Percentiles rank a stretch among this genome's conserved stretches.
Conservation (phyloP, 2,329 filamentous ascomycete genomes). For the Pyricularia sp. region DNA sequence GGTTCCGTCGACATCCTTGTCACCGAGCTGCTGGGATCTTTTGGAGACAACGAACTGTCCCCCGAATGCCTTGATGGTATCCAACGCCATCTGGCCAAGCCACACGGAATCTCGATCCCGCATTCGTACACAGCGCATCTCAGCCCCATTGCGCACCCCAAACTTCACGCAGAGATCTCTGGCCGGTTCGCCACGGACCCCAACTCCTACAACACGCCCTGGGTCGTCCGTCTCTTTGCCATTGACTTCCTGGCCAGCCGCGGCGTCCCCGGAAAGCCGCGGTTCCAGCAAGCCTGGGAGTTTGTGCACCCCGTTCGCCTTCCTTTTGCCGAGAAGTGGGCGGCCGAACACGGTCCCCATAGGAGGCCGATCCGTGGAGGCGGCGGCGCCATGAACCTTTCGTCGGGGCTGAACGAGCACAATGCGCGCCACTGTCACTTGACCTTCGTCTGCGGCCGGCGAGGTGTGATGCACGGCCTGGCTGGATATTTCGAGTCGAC, state of each 20-base stretch:
- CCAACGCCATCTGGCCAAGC: constrained; percentile 71
- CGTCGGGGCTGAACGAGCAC: constrained; percentile 81
- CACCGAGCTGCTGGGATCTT: constrained; percentile 89
- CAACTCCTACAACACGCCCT: constrained; percentile 79
- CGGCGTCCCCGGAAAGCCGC: constrained; percentile 42
- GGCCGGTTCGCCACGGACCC: constrained; percentile 51
- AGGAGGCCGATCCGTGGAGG: constrained; percentile 53
- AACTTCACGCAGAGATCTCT: constrained; percentile 72
- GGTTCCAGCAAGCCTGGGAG: constrained; percentile 72
- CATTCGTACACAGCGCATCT: constrained; percentile 88
- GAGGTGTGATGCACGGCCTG: constrained; percentile 82
- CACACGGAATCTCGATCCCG: constrained; percentile 86
- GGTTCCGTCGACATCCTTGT: constrained; percentile 79
- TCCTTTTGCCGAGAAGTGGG: constrained; percentile 16
- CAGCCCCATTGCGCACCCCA: constrained; percentile 83
- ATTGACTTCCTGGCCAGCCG: constrained; percentile 73
- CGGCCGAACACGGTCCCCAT: constrained; percentile 44
- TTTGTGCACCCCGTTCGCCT: constrained; percentile 66
- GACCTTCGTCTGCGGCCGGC: constrained; percentile 66
- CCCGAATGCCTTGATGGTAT: constrained; percentile 93
- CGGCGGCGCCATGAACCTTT: constrained; percentile 63
- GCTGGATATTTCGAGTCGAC: constrained; percentile 95
- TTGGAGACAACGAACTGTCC: constrained; percentile 93
- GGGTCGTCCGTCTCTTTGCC: constrained; percentile 87
- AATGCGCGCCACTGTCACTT: constrained; percentile 74